A percentile compares a stretch with the other conserved stretches of the same genome.
Evolutionary conservation across 2,329 filamentous ascomycete species (phyloP).

Genomic region (Aspergillus calidoustus): DNA sequence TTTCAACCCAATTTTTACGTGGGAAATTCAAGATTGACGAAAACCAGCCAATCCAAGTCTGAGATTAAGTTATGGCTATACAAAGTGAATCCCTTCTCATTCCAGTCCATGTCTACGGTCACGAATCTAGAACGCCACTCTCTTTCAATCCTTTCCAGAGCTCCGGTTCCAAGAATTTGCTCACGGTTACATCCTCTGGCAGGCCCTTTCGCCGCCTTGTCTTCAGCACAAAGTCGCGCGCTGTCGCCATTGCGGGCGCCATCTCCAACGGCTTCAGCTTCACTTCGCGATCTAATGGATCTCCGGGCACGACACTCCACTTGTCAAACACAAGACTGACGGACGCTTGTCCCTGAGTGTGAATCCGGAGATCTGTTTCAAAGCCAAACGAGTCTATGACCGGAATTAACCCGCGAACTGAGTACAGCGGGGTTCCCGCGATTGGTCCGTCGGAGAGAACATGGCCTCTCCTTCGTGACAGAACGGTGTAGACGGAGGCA

Average conservation of each 20-base stretch:
- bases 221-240: conserved; percentile 95
- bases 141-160: conserved; percentile 87
- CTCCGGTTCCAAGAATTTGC: conserved; percentile 95
- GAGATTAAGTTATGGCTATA: conserved; percentile 28
- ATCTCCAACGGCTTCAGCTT: conserved; percentile 83
- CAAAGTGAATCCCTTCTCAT: conserved; percentile 6
- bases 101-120: conserved; percentile 16
- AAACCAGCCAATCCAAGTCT: not conserved
- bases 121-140: conserved; percentile 79
- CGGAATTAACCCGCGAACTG: conserved; percentile 86
- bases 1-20: not conserved
- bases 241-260: conserved; percentile 84
- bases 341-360: conserved; percentile 90
- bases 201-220: conserved; percentile 90
- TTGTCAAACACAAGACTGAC: conserved; percentile 92
- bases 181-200: conserved; percentile 92
- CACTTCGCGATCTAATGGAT: conserved; percentile 87
- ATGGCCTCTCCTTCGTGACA: conserved; percentile 86
- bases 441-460: conserved; percentile 93
- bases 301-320: conserved; percentile 94
- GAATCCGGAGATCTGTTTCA: conserved; percentile 94
- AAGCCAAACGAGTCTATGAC: conserved; percentile 98
- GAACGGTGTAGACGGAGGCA: conserved; percentile 85
- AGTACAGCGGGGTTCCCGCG: conserved; percentile 90
- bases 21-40: not conserved